Conservation (phyloP, 805 yeast species). For the Ogataea trehaloabstinens region DNA sequence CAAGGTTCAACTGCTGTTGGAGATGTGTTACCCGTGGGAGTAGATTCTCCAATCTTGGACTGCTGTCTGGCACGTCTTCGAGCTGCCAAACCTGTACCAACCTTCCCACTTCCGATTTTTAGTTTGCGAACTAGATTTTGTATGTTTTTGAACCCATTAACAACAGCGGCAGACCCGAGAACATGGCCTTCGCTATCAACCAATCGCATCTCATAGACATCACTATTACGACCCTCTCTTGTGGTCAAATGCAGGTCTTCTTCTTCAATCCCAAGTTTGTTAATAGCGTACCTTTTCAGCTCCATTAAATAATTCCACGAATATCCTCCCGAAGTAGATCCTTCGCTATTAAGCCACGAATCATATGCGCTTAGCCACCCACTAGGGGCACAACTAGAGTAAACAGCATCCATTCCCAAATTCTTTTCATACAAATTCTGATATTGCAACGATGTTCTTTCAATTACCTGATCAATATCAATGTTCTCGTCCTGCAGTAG, state of each 20-base stretch:
- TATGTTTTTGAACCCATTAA: constrained; percentile 91
- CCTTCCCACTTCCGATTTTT: constrained; percentile 35
- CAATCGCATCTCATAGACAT: constrained; percentile 67
- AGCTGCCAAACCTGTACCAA: constrained; percentile 36
- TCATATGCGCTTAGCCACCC: constrained; percentile 58
- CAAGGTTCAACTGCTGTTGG: constrained; percentile 54
- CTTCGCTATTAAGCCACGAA: constrained; percentile 73
- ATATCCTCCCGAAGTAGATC: constrained; percentile 89
- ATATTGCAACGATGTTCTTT: not conserved
- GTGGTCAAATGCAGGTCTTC: constrained; percentile 30
- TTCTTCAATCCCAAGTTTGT: constrained; percentile 18
- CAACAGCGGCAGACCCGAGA: constrained; percentile 59
- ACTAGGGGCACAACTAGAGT: constrained; percentile 45
- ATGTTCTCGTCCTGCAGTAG: constrained; percentile 56
- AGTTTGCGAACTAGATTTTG: constrained; percentile 89
- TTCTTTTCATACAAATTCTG: constrained; percentile 11
- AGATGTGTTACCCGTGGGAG: constrained; percentile 2
- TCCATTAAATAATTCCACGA: constrained; percentile 63
- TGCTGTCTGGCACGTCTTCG: constrained; percentile 42
- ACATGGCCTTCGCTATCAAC: constrained; percentile 34
- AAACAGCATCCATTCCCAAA: constrained; percentile 16
- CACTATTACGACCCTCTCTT: constrained; percentile 70
- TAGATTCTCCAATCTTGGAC: constrained; percentile 1
- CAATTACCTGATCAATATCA: constrained; percentile 30
- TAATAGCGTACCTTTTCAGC: constrained; percentile 26